Base-by-base conservation (phyloP, 2,329 filamentous ascomycete species). In the Exutisphaerella laricina region DNA sequence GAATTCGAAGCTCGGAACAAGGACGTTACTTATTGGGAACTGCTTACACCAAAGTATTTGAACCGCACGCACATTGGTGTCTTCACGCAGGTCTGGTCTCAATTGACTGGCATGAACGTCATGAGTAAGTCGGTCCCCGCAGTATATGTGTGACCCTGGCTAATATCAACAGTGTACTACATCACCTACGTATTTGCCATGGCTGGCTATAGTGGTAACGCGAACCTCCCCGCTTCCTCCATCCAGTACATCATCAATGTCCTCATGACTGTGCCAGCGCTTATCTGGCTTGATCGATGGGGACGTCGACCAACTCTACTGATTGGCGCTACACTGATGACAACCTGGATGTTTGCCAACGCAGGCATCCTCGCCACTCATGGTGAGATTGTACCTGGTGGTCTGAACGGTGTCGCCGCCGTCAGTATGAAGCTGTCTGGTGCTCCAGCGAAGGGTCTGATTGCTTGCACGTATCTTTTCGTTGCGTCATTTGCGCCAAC, bases 221-320 rank as follows among this genome's bases (percentile, higher is more conserved):
- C 73, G 39, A 74, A 78, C 30, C 71, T 87, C 5, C 64, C 85
- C 25, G 75, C 82, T 5, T 84, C 80, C 16, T 79, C 78, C 3
- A 85, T 86, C 50, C 79, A 85, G 59, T 87, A 85, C 61, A 73
- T 88, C 54, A 77, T 90, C 69, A 89, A 89, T 62, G 85, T 90
- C 2, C 44, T 80, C 39, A 85, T 87, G 80, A 90, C 86, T 0
- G 63, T 89, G 2, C 83, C 84, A 0, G 85, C 85, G 1, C 73
- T 90, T 12, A 66, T 89, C 44, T 89, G 71, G 68, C 75, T 89
- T 56, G 85, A 92, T 54, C 71, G 73, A 39, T 86, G 82, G 80
- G 86, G 86, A 32, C 84, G 85, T 49, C 84, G 84, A 28, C 70
- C 69, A 2, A 78, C 82, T 2, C 70, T 88, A 20, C 68, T 87